Conservation (phyloP, 305 asterid species). For the Fraxinus floribunda region DNA sequence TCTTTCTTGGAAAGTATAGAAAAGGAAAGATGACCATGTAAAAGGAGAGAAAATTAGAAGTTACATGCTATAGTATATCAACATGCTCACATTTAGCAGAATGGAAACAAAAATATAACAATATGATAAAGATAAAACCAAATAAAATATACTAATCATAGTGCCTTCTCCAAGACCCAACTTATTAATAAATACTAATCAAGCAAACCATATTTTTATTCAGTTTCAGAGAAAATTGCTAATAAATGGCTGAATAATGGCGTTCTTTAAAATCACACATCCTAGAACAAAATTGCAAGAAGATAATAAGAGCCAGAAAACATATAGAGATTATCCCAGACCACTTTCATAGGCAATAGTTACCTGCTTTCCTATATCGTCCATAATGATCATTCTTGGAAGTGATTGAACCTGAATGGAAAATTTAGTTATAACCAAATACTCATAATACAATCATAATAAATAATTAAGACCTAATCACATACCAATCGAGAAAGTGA, state of each 20-base stretch:
- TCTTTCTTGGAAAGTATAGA: neutral
- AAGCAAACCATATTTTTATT: neutral
- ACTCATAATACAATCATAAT: conserved; percentile 1
- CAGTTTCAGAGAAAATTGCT: neutral
- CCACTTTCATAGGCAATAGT: conserved; percentile 15
- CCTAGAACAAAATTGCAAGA: neutral
- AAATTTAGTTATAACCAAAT: conserved; percentile 29
- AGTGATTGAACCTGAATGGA: conserved; percentile 90
- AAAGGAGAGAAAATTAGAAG: neutral
- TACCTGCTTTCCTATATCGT: conserved; percentile 92
- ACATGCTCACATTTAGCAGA: conserved; percentile 11
- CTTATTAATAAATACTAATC: conserved; percentile 1
- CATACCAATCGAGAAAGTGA: conserved; percentile 90
- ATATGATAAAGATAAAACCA: conserved; percentile 9
- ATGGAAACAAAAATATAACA: neutral
- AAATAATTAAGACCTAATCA: conserved; percentile 14
- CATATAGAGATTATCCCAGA: neutral
- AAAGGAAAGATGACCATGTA: neutral
- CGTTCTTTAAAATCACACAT: neutral
- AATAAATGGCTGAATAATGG: neutral
- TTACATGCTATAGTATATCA: neutral
- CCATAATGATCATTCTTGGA: conserved; percentile 93
- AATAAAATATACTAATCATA: neutral
- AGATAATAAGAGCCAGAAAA: neutral
- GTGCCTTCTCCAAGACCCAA: conserved; percentile 1